These are phyloP conservation scores for Syncephalastrum racemosum DNA, from an alignment of 371 early-diverging fungal species.

Conservation along the genomic window DNA sequence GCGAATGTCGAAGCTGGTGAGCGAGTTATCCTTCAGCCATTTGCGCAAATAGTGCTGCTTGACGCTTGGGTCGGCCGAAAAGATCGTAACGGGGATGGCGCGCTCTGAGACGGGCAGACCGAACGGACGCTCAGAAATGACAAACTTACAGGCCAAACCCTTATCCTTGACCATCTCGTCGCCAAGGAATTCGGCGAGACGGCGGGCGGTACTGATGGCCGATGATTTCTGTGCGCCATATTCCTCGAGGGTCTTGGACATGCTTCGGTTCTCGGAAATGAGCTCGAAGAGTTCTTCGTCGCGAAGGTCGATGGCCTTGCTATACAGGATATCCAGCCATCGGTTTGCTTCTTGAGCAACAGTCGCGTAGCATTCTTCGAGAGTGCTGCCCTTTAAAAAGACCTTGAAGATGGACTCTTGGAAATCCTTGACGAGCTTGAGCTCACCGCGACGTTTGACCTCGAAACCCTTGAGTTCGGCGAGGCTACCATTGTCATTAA, in stretches of 20 bases:
- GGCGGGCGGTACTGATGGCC: conserved; percentile 93
- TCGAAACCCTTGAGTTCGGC: conserved; percentile 99
- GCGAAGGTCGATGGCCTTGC: conserved; percentile 78
- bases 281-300: conserved; percentile 96
- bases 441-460: conserved; percentile 98
- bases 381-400: conserved; percentile 85
- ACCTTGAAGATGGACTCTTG: conserved; percentile 95
- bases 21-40: conserved; percentile 87
- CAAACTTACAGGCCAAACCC: conserved; percentile 96
- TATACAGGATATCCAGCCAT: conserved; percentile 96
- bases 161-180: conserved; percentile 98
- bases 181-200: conserved; percentile 98
- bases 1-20: conserved; percentile 80
- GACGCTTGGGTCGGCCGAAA: conserved; percentile 81
- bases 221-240: conserved; percentile 96
- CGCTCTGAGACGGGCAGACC: conserved; percentile 94
- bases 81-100: conserved; percentile 97
- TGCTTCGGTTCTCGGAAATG: conserved; percentile 97
- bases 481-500: conserved; percentile 93
- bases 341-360: conserved; percentile 92
- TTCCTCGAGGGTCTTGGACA: conserved; percentile 94
- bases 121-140: conserved; percentile 88
- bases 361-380: conserved; percentile 90
- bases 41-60: conserved; percentile 87
- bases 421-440: conserved; percentile 98